Conservation (phyloP, 2,329 filamentous ascomycete species). For the Cladosporium sp. region DNA sequence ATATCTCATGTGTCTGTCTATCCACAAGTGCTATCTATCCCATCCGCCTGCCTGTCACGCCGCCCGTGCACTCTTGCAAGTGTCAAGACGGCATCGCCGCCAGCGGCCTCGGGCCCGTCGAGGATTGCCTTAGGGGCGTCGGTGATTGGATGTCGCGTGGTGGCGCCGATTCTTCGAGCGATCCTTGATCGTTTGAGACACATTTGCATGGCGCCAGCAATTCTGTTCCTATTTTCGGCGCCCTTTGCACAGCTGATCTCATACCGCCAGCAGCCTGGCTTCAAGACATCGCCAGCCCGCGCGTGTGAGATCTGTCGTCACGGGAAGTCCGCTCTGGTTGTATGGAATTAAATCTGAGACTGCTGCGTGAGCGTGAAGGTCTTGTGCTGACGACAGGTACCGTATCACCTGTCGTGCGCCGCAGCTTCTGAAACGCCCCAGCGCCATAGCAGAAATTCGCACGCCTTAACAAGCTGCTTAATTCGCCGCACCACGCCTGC, state of each 20-base stretch:
- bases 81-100: neutral
- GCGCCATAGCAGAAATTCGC: slow-evolving; percentile 1
- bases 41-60: no score
- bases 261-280: neutral
- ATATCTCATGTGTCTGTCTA: no score
- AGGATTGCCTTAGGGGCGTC: neutral
- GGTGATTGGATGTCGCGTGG: slow-evolving; percentile 7
- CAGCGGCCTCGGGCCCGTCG: neutral
- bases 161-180: neutral
- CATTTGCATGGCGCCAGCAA: neutral
- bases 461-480: neutral
- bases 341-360: neutral
- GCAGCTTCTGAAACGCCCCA: slow-evolving; percentile 8
- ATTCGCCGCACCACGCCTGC: neutral
- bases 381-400: neutral
- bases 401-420: neutral
- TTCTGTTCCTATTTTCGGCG: slow-evolving; percentile 3
- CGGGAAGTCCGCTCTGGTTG: neutral
- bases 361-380: neutral
- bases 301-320: neutral
- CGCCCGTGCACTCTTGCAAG: neutral
- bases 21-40: no score
- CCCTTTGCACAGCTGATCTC: neutral
- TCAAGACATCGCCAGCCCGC: neutral
- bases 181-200: slow-evolving; percentile 2